Evolutionary conservation across 139 green algal genomes (phyloP).

Genomic region (Chlorella sp.): DNA sequence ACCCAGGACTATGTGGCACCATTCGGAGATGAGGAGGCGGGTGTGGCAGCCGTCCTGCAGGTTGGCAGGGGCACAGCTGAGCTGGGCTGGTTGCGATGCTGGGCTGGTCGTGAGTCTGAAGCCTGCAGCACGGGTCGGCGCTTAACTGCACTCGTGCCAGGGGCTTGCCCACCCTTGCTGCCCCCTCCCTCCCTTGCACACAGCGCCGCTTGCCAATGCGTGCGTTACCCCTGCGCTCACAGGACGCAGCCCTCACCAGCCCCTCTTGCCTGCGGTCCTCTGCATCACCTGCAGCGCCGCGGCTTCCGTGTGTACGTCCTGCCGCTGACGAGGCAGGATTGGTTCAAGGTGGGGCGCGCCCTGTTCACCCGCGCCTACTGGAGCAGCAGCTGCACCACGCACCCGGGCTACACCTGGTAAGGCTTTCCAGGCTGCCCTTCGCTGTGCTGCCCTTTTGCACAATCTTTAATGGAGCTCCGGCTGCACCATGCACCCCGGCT

Average conservation of each 20-base stretch:
- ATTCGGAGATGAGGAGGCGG: constrained; percentile 29
- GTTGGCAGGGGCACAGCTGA: neutral
- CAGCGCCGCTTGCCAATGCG: neutral
- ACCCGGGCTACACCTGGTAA: constrained; percentile 60
- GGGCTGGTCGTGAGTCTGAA: no score
- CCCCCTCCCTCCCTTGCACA: neutral
- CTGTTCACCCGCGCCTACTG: constrained; percentile 65
- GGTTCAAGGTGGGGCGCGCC: constrained; percentile 57
- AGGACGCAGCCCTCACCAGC: no score
- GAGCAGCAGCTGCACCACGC: constrained; percentile 47
- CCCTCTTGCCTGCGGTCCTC: neutral
- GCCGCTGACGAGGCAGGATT: constrained; percentile 55
- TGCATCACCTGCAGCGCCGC: constrained; percentile 26
- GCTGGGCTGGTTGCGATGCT: neutral
- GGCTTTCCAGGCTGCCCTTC: neutral
- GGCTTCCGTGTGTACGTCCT: constrained; percentile 56
- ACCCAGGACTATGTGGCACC: constrained; percentile 56
- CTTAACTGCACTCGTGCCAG: neutral
- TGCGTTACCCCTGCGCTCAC: neutral
- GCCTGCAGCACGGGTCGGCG: neutral
- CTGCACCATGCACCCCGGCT: neutral
- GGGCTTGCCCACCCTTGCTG: neutral
- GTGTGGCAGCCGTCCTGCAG: constrained; percentile 38
- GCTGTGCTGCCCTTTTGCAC: neutral
- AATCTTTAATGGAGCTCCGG: neutral